Percentiles rank a stretch among this genome's conserved stretches.
These are phyloP conservation scores for Diplodia mutila DNA, from an alignment of 2,329 filamentous ascomycete genomes.

Conservation along the genomic window DNA sequence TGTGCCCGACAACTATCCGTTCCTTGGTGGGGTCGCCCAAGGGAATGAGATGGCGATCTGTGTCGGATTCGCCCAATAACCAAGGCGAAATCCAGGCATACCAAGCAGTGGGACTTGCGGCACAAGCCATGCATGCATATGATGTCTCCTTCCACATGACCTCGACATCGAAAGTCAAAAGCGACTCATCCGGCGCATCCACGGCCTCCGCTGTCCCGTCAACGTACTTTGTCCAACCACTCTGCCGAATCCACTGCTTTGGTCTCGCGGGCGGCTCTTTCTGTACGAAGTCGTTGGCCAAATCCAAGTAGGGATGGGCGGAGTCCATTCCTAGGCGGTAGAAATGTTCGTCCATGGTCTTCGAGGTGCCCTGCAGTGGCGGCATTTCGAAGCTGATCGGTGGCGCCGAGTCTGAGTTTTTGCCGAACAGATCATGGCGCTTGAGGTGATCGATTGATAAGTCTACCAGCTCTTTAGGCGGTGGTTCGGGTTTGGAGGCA, in stretches of 20 bases:
- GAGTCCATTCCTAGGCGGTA: conserved; percentile 82
- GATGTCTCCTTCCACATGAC: conserved; percentile 93
- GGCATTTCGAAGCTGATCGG: conserved; percentile 90
- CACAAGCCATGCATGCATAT: conserved; percentile 96
- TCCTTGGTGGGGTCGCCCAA: conserved; percentile 75
- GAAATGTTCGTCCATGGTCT: conserved; percentile 91
- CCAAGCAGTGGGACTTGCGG: conserved; percentile 86
- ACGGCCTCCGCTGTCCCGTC: conserved; percentile 75
- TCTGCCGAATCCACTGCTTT: conserved; percentile 71
- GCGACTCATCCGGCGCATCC: conserved; percentile 74
- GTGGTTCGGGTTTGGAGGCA: conserved; percentile 55
- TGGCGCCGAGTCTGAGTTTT: conserved; percentile 74
- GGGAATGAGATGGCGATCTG: conserved; percentile 80
- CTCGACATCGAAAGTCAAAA: conserved; percentile 94
- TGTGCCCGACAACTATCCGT: conserved; percentile 88
- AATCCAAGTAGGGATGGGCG: conserved; percentile 78
- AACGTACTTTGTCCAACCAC: conserved; percentile 92
- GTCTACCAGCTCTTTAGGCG: conserved; percentile 73
- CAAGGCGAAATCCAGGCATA: conserved; percentile 98
- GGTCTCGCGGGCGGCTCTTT: conserved; percentile 62
- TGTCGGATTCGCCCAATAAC: conserved; percentile 80
- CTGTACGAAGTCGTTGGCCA: conserved; percentile 74
- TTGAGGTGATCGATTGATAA: conserved; percentile 81
- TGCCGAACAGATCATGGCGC: conserved; percentile 85
- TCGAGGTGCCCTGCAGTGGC: conserved; percentile 65